Evolutionary conservation across 352 stramenopile species (phyloP), one percentile per base, ranked within the genome.

Genomic region (Phytophthora pinifolia): DNA sequence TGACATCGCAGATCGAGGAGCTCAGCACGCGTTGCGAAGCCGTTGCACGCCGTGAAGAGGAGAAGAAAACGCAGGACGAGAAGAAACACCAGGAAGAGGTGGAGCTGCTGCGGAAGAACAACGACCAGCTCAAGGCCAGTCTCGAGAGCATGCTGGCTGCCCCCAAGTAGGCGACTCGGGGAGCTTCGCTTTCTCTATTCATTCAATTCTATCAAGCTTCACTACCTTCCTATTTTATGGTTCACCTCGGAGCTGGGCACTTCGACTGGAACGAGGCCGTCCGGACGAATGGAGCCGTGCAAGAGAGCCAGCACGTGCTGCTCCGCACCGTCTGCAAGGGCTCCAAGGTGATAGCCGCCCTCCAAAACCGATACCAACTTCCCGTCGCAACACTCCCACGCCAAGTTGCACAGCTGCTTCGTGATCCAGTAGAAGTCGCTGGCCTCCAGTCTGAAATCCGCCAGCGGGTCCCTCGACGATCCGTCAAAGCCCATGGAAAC

Each of bases 71-170:
- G 3, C 63, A 70, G 15, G 89, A 97, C 54, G 82, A 92, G 42
- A 91, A 88, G 59, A 85, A 84, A 53, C 90, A 97, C 62, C 71
- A 83, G 18, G 86, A 94, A 48, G 89, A 96, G 49, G 88, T 97
- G 29, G 76, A 93, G 15, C 48, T 86, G 27, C 76, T 97, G 36
- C 86, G 86, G 37, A 89, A 89, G 54, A 86, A 78, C 36, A 97
- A 97, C 60, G 86, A 95, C 43, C 80, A 96, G 62, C 72, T 97
- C 42, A 97, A 96, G 66, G 73, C 78, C n/a, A 96, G 72, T 51
- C 79, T 98, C 37, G 92, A 97, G 65, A 80, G 74, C 44, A 72
- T 97, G 60, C 62, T 90, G 1, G 67, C 77, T 5, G 70, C 75
- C 34, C 76, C 77, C 14, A 88, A 87, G 70, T 86, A 78, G 46